Conservation (phyloP, 2,329 filamentous ascomycete species). For the Fusarium denticulatum region DNA sequence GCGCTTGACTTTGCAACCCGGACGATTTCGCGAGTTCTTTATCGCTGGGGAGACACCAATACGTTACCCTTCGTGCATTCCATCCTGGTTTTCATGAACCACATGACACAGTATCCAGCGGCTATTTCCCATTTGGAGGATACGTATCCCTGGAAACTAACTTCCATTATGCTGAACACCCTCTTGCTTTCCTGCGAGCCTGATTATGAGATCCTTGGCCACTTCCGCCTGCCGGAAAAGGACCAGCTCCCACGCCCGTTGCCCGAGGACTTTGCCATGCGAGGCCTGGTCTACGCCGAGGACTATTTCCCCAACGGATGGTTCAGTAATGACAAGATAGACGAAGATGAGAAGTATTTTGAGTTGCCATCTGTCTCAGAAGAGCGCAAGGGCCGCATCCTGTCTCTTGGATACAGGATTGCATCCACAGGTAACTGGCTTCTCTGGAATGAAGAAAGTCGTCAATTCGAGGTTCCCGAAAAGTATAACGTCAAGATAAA, state of each 20-base stretch:
- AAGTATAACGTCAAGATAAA: constrained; percentile 46
- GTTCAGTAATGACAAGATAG: constrained; percentile 67
- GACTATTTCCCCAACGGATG: constrained; percentile 67
- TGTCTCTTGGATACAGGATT: constrained; percentile 66
- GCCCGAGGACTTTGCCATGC: constrained; percentile 74
- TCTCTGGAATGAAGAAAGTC: constrained; percentile 51
- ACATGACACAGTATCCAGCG: constrained; percentile 53
- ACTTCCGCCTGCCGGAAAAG: constrained; percentile 60
- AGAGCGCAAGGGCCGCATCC: constrained; percentile 66
- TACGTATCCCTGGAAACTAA: constrained; percentile 63
- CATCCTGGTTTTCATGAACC: constrained; percentile 66
- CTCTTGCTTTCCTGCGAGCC: constrained; percentile 42
- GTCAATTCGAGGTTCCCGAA: constrained; percentile 52
- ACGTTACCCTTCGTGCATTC: constrained; percentile 71
- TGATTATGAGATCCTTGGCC: constrained; percentile 51
- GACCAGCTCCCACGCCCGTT: constrained; percentile 62
- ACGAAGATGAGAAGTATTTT: constrained; percentile 74
- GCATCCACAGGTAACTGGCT: constrained; percentile 56
- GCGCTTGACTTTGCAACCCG: constrained; percentile 55
- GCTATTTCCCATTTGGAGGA: constrained; percentile 57
- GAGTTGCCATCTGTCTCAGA: constrained; percentile 68
- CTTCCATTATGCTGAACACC: constrained; percentile 52
- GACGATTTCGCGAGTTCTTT: constrained; percentile 59
- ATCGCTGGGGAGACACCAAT: constrained; percentile 65
- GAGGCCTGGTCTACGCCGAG: constrained; percentile 69